Conservation (phyloP, 257 asterid species). For the Penstemon davidsonii region DNA sequence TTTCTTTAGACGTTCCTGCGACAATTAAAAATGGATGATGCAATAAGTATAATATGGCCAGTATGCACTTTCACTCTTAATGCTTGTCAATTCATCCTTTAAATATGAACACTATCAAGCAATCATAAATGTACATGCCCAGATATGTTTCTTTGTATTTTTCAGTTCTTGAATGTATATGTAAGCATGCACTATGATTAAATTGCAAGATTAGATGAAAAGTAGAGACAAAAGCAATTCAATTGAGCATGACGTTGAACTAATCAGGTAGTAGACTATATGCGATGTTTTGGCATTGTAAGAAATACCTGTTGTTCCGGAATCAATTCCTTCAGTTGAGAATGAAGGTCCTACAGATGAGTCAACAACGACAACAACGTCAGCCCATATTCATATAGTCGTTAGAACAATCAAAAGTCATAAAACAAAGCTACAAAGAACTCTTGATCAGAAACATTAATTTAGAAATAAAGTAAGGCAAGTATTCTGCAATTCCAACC, state of each 20-base stretch:
- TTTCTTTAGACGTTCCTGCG: conserved; percentile 78
- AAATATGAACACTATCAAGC: conserved; percentile 3
- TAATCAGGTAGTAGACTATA: neutral
- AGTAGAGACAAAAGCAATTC: conserved; percentile 1
- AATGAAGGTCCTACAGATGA: conserved; percentile 59
- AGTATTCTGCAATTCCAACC: conserved; percentile 10
- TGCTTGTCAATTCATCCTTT: conserved; percentile 19
- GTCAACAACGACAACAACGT: conserved; percentile 12
- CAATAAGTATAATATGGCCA: neutral
- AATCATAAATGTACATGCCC: conserved; percentile 9
- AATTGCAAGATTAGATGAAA: neutral
- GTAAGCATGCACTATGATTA: neutral
- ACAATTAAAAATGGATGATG: conserved; percentile 15
- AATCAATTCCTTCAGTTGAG: conserved; percentile 82
- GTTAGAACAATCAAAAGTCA: conserved; percentile 17
- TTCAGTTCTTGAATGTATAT: conserved; percentile 4
- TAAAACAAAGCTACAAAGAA: conserved; percentile 5
- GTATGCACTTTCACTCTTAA: neutral
- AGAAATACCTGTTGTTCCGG: conserved; percentile 78
- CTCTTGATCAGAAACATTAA: neutral
- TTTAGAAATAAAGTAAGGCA: neutral
- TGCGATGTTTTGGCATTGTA: neutral
- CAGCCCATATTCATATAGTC: conserved; percentile 6
- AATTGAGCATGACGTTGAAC: neutral
- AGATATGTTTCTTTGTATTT: conserved; percentile 1